Evolutionary conservation across 2,329 filamentous ascomycete species (phyloP).

Genomic region (Botrytis paeoniae): DNA sequence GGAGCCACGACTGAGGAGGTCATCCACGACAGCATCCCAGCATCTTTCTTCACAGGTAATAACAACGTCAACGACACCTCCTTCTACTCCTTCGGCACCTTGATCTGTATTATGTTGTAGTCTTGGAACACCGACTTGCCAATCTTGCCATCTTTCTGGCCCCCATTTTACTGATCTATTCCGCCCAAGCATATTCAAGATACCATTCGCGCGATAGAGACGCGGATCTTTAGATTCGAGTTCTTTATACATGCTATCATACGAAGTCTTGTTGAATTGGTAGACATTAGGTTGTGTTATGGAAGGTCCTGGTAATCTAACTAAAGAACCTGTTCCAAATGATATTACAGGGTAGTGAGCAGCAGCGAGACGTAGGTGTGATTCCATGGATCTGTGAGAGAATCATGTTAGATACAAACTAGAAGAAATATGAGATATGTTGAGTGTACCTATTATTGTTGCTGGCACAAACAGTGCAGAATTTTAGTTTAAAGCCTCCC

Average conservation of each 20-base stretch:
- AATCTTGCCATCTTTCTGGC: constrained; percentile 97
- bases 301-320: constrained; percentile 85
- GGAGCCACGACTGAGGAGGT: constrained; percentile 80
- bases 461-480: constrained; percentile 98
- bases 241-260: constrained; percentile 91
- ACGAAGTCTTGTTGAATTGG: constrained; percentile 95
- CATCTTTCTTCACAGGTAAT: constrained; percentile 97
- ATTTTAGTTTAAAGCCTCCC: constrained; percentile 79
- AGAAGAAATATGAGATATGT: not conserved
- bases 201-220: constrained; percentile 86
- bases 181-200: constrained; percentile 92
- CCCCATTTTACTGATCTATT: constrained; percentile 93
- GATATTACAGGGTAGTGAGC: constrained; percentile 94
- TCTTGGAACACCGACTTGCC: constrained; percentile 82
- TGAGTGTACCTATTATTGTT: constrained; percentile 84
- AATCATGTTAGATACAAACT: constrained; percentile 12
- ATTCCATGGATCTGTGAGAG: constrained; percentile 81
- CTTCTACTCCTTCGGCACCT: constrained; percentile 78
- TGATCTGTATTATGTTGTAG: constrained; percentile 72
- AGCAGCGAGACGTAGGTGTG: constrained; percentile 86
- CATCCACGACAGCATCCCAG: constrained; percentile 96
- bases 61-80: constrained; percentile 86
- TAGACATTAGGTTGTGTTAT: constrained; percentile 96
- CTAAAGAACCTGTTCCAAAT: constrained; percentile 92
- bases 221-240: constrained; percentile 80